Conservation (phyloP, 1,284 basidiomycete species). For the Earliella scabrosa region DNA sequence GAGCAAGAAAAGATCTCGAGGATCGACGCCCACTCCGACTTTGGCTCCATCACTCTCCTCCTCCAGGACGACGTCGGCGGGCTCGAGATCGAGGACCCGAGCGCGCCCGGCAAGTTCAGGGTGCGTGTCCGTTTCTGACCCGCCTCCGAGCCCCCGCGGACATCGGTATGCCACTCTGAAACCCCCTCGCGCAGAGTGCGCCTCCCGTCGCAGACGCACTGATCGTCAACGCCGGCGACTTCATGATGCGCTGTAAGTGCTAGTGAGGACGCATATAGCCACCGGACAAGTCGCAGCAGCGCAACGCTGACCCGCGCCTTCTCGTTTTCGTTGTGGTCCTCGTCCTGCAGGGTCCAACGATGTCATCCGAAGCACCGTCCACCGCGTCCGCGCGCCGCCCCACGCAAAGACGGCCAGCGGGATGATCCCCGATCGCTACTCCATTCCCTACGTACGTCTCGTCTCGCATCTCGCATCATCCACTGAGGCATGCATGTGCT, state of each 20-base stretch:
- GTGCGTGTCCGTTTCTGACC: slow-evolving; percentile 28
- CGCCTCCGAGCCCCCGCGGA: neutral
- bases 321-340: neutral
- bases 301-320: neutral
- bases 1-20: slow-evolving; percentile 47
- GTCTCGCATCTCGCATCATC: neutral
- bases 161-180: no score
- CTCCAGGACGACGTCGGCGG: slow-evolving; percentile 65
- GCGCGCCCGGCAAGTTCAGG: slow-evolving; percentile 48
- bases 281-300: no score
- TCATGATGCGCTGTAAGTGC: slow-evolving; percentile 54
- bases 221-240: slow-evolving; percentile 66
- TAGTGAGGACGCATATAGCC: neutral
- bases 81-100: slow-evolving; percentile 61
- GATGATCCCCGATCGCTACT: slow-evolving; percentile 53
- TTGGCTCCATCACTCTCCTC: slow-evolving; percentile 58
- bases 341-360: slow-evolving; percentile 56
- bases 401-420: slow-evolving; percentile 30
- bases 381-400: slow-evolving; percentile 58
- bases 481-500: neutral
- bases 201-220: slow-evolving; percentile 54
- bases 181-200: slow-evolving; percentile 41
- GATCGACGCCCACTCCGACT: slow-evolving; percentile 64
- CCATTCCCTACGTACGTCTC: slow-evolving; percentile 56
- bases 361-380: slow-evolving; percentile 59